A percentile compares a stretch with the other conserved stretches of the same genome.
Conservation (phyloP, 208 protist genomes). For the Crithidia mellificae region DNA sequence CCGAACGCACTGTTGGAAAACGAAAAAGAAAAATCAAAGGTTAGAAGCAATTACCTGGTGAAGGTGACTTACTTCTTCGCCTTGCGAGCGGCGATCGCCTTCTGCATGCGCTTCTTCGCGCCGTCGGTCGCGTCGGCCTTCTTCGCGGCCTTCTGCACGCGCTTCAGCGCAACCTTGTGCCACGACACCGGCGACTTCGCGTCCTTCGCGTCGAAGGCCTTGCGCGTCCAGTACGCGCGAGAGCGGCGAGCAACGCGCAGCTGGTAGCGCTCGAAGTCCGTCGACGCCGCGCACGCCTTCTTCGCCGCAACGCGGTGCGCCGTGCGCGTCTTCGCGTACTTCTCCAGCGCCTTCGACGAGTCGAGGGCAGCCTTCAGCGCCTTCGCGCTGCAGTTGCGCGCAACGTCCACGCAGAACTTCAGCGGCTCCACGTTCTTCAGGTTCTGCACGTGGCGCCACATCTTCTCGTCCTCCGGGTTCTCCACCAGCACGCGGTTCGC, state of each 20-base stretch:
- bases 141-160: constrained; percentile 81
- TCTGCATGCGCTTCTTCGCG: constrained; percentile 89
- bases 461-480: constrained; percentile 88
- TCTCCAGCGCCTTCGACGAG: constrained; percentile 77
- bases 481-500: constrained; percentile 90
- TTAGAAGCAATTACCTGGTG: not conserved
- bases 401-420: constrained; percentile 61
- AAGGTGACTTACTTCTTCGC: constrained; percentile 39
- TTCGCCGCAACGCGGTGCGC: constrained; percentile 78
- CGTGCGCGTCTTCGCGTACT: constrained; percentile 85
- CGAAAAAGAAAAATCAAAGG: constrained; percentile 2
- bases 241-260: constrained; percentile 90
- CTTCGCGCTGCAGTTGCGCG: constrained; percentile 78
- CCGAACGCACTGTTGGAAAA: not conserved
- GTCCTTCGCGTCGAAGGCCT: constrained; percentile 91
- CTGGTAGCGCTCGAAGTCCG: constrained; percentile 93
- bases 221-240: constrained; percentile 89
- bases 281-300: constrained; percentile 79
- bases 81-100: constrained; percentile 80
- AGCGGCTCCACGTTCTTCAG: constrained; percentile 88
- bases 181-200: constrained; percentile 87
- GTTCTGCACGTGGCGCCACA: constrained; percentile 91
- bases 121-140: constrained; percentile 76
- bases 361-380: constrained; percentile 73
- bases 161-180: constrained; percentile 88